phyloP scores from a whole-genome alignment of 805 yeast genomes.

The Metschnikowia hibisci region DNA sequence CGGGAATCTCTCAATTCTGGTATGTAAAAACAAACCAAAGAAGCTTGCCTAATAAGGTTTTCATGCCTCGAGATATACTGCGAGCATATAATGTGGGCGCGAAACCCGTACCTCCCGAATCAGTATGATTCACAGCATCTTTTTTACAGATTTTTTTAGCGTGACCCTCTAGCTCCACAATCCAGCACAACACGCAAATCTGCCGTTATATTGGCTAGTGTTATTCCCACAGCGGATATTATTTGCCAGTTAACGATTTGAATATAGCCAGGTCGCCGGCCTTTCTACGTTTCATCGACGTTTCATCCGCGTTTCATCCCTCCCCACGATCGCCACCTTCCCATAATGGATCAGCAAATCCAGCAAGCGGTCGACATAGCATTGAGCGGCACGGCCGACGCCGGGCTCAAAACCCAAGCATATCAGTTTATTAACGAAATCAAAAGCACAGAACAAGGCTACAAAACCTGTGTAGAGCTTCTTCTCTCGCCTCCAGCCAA shows the following conservation, averaged over 20 bases:
- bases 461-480: slow-evolving; percentile 51
- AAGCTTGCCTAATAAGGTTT: neutral
- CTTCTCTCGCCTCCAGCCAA: slow-evolving; percentile 22
- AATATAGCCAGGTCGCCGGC: neutral
- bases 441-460: slow-evolving; percentile 52
- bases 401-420: slow-evolving; percentile 44
- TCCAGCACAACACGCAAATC: neutral
- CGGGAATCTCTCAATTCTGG: too few species aligned
- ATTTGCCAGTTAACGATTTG: neutral
- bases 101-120: slow-evolving; percentile 3
- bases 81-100: neutral
- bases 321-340: neutral
- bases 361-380: slow-evolving; percentile 88
- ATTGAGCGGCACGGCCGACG: slow-evolving; percentile 62
- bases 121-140: slow-evolving; percentile 1
- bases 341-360: slow-evolving; percentile 52
- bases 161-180: neutral
- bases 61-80: neutral
- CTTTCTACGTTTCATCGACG: neutral
- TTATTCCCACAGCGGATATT: neutral
- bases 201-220: neutral
- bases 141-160: slow-evolving; percentile 2
- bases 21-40: too few species aligned
- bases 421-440: slow-evolving; percentile 50
- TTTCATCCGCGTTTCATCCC: neutral